These are phyloP conservation scores for Hypoxylon sp. DNA, from an alignment of 2,329 filamentous ascomycete genomes.

Conservation along the genomic window DNA sequence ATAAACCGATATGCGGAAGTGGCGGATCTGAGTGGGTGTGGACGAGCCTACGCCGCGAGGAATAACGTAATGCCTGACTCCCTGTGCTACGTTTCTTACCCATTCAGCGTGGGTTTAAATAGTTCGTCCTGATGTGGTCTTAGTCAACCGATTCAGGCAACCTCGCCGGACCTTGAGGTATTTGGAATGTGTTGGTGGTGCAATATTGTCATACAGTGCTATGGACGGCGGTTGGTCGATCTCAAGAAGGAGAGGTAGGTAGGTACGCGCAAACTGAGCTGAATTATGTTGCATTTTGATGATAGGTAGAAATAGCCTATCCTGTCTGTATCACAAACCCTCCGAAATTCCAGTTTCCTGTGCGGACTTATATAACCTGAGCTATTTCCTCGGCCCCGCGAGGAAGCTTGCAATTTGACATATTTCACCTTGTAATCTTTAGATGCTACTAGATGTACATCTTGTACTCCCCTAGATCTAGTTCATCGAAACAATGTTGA, in stretches of 20 bases:
- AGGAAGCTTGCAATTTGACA: neutral
- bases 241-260: neutral
- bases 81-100: constrained; percentile 4
- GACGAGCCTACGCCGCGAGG: neutral
- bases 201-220: neutral
- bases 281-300: neutral
- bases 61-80: neutral
- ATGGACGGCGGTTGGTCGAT: neutral
- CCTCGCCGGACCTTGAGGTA: neutral
- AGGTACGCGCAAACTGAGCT: neutral
- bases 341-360: neutral
- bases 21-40: neutral
- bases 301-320: neutral
- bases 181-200: neutral
- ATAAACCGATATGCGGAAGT: constrained; percentile 2
- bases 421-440: neutral
- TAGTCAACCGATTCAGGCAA: constrained; percentile 12
- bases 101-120: neutral
- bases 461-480: neutral
- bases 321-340: neutral
- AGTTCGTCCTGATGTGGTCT: neutral
- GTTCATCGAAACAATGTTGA: constrained; percentile 15
- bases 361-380: neutral
- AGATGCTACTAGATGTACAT: neutral
- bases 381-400: neutral